Base-by-base conservation (phyloP, 352 stramenopile genomes). In the Hyaloperonospora brassicae region DNA sequence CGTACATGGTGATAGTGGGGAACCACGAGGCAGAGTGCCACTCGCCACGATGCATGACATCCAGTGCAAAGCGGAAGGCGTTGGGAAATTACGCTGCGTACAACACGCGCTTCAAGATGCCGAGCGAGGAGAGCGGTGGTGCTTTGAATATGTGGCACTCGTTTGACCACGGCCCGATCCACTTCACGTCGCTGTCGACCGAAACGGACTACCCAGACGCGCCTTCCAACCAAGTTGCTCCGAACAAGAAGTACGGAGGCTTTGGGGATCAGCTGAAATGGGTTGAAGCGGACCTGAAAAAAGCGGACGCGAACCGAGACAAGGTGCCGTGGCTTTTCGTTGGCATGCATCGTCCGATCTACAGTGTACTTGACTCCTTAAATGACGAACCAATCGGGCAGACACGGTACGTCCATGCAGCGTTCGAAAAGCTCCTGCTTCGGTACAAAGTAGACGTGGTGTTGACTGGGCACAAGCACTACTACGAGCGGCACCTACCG, bases 21-120 rank as follows among this genome's bases (percentile, higher is more conserved):
- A 96, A 96, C 64, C 87, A 95, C 64, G 87, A 96, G 47, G 81
- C 83, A 9, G 84, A 96, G 57, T 95, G 85, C 56, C 76, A 93
- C 59, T 89, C 76, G 21, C 72, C 79, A 0, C 23, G 36, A 6
- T 96, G 85, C 43, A 47, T 79, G 1, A 1, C 79, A 4, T 86
- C 76, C 22, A 44, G 17, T 0, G 61, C 47, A 44, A 81, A 84
- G 59, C 75, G 69, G 52, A 57, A 81, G 30, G 61, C 68, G 10
- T 57, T 95, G 13, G 66, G 76, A 27, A 94, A 93, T 46, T 96
- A 93, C 64, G 69, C 70, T 34, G 85, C 86, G 1, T 96, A 80
- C 63, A 95, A 96, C 56, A 50, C 70, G 10, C 79, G 83, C 25
- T 95, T 90, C 62, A 80, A 84, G 49, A 95, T 95, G 86, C 86